Evolutionary conservation across 2,329 filamentous ascomycete species (phyloP).

Genomic region (Neonectria ditissima): DNA sequence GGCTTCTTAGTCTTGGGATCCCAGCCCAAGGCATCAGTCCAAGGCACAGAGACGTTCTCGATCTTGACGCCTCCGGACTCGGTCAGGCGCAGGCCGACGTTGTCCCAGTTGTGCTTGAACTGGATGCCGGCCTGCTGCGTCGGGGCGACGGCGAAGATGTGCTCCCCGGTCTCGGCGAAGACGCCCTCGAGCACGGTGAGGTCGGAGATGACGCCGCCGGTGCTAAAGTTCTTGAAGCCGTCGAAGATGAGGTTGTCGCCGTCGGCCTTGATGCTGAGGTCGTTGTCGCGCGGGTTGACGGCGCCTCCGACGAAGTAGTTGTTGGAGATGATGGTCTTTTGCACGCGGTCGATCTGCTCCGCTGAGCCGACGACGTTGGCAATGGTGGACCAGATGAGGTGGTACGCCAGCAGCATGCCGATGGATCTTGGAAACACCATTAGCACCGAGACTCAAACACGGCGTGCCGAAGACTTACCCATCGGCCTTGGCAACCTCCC

Average conservation of each 20-base stretch:
- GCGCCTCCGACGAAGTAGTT: constrained; percentile 76
- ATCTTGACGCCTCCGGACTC: constrained; percentile 74
- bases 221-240: constrained; percentile 75
- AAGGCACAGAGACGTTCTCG: constrained; percentile 66
- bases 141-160: constrained; percentile 72
- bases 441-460: accelerated
- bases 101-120: constrained; percentile 73
- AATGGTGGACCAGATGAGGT: constrained; percentile 72
- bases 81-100: constrained; percentile 71
- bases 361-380: constrained; percentile 70
- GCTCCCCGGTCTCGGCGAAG: constrained; percentile 66
- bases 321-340: constrained; percentile 69
- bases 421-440: constrained; percentile 59
- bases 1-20: constrained; percentile 62
- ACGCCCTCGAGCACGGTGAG: constrained; percentile 74
- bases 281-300: constrained; percentile 73
- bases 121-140: constrained; percentile 69
- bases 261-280: constrained; percentile 66
- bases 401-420: constrained; percentile 74
- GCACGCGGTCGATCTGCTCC: constrained; percentile 68
- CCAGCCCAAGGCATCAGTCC: constrained; percentile 74
- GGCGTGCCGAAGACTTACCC: constrained; percentile 54
- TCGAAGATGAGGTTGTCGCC: constrained; percentile 69
- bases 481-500: constrained; percentile 73
- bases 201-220: constrained; percentile 74